phyloP scores from a whole-genome alignment of 257 asterid genomes.

The Lavandula angustifolia region DNA sequence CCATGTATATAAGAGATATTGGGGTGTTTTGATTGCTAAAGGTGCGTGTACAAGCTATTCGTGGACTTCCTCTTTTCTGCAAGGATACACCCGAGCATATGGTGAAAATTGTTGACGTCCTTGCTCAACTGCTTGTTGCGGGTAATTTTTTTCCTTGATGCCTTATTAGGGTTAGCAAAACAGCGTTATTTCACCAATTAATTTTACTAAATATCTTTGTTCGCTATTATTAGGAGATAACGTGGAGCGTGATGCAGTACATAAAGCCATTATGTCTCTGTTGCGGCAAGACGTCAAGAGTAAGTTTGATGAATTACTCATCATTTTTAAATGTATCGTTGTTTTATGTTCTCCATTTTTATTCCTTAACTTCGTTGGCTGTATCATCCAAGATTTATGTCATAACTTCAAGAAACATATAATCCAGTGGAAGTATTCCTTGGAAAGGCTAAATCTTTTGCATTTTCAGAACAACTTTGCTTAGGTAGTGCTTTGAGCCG shows the following conservation, averaged over 20 bases:
- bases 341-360: too few relatives aligned
- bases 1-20: slow-evolving; percentile 23
- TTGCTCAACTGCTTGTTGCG: slow-evolving; percentile 73
- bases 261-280: slow-evolving; percentile 78
- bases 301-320: slow-evolving; percentile 38
- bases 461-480: neutral
- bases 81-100: slow-evolving; percentile 88
- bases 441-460: neutral
- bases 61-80: slow-evolving; percentile 93
- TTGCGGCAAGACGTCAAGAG: slow-evolving; percentile 94
- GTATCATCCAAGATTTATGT: too few relatives aligned
- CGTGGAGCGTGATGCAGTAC: slow-evolving; percentile 95
- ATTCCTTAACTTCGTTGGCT: slow-evolving; percentile 9
- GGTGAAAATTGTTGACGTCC: slow-evolving; percentile 75
- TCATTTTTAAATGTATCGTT: neutral
- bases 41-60: slow-evolving; percentile 97
- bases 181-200: slow-evolving; percentile 3
- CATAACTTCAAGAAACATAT: neutral
- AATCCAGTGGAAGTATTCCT: slow-evolving; percentile 3
- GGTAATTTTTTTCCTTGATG: slow-evolving; percentile 46
- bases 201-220: slow-evolving; percentile 18
- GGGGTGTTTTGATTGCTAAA: slow-evolving; percentile 36
- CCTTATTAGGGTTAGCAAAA: neutral
- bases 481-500: slow-evolving; percentile 9
- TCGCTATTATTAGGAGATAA: slow-evolving; percentile 64